Base-by-base conservation (phyloP, 2,329 filamentous ascomycete genomes). In the Apiospora malaysiana region DNA sequence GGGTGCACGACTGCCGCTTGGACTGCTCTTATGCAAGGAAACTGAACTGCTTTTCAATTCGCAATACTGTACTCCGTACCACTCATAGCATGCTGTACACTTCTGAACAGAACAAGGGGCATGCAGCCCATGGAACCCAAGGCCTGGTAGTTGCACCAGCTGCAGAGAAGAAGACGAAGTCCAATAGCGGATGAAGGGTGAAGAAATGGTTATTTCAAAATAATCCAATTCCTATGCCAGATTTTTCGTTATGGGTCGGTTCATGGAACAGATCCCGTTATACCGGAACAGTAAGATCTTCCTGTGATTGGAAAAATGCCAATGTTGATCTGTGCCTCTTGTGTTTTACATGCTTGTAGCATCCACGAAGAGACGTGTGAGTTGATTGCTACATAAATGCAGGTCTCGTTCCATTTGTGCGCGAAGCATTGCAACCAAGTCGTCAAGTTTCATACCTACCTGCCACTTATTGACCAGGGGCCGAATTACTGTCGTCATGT, bases 401-500 rank as follows among this genome's bases (percentile, higher is more conserved):
- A 63, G 56, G 56, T 63, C 56, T 63, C 18, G 56, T 63, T 63
- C 51, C 56, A 40, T 63, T 63, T 21, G 32, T 18, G 51, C 51
- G 51, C 21, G 56, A 32, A 18, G 37, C 49, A 40, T 32, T 63
- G 56, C 56, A 40, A 63, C 16, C 56, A 40, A 23, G 32, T 63
- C 56, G 56, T 63, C 56, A 63, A 63, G 56, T 63, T 63, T 63
- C 56, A 63, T 63, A n/a, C 56, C 56, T 63, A n/a, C 56, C 56
- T 63, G 56, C 27, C 56, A 40, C 21, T 63, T 63, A 32, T 37
- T 63, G 56, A 40, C 32, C 56, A 63, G 56, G 56, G 56, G 56
- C 56, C 56, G 27, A n/a, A n/a, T 18, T n/a, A 40, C 37, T 63
- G 56, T 63, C 56, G 56, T 63, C 56, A 63, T 63, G 16, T 63